phyloP scores from a whole-genome alignment of 169 alveolate genomes.

The Plasmodium inui region DNA sequence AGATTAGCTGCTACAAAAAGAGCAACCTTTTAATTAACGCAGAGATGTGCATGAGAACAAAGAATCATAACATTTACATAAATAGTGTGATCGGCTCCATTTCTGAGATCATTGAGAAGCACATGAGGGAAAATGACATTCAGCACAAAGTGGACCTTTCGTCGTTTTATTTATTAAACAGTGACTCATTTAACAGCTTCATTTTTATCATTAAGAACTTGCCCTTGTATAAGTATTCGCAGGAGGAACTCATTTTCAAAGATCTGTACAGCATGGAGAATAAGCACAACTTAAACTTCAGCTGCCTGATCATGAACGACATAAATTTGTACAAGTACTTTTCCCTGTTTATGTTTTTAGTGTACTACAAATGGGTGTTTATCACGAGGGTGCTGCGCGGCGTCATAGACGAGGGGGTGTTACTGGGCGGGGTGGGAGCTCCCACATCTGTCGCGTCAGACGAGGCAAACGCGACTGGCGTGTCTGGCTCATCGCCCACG shows the following conservation, averaged over 20 bases:
- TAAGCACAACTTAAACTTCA: constrained; percentile 50
- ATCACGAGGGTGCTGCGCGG: constrained; percentile 7
- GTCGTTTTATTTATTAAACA: constrained; percentile 5
- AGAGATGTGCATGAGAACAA: constrained; percentile 49
- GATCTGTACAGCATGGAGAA: constrained; percentile 55
- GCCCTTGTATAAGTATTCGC: constrained; percentile 58
- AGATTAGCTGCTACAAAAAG: constrained; percentile 34
- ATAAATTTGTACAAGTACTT: constrained; percentile 58
- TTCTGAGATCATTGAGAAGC: constrained; percentile 41
- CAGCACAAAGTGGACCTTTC: constrained; percentile 17
- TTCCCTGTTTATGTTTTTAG: constrained; percentile 67
- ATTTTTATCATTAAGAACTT: constrained; percentile 52
- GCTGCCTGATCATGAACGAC: constrained; percentile 51
- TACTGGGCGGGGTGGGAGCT: neutral
- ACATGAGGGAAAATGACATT: constrained; percentile 47
- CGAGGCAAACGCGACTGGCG: neutral
- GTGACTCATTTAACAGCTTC: constrained; percentile 47
- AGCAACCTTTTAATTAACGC: constrained; percentile 22
- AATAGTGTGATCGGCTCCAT: constrained; percentile 11
- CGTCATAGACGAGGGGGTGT: neutral
- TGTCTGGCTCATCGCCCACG: neutral
- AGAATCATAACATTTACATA: constrained; percentile 27
- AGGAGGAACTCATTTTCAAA: constrained; percentile 58
- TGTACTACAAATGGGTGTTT: constrained; percentile 46
- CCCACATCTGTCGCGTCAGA: neutral